Evolutionary conservation across 2,329 filamentous ascomycete genomes (phyloP).

Genomic region (Zelopaecilomyces penicillatus): DNA sequence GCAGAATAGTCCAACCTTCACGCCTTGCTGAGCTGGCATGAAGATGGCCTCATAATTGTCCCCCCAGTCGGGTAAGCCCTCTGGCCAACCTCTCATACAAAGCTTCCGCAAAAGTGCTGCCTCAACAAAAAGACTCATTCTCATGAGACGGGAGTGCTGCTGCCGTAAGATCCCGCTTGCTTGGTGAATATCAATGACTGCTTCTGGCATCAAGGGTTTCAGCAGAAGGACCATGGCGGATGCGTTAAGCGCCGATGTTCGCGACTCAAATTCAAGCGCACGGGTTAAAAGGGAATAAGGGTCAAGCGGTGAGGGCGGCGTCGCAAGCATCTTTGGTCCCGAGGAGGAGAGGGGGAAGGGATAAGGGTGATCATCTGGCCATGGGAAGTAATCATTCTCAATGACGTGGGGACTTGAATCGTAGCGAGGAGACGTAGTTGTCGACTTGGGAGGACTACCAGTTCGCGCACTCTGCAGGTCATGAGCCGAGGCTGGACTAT

Average conservation of each 20-base stretch:
- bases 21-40: constrained; percentile 43
- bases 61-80: constrained; percentile 42
- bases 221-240: constrained; percentile 54
- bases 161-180: constrained; percentile 49
- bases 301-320: constrained; percentile 36
- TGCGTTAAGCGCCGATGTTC: constrained; percentile 48
- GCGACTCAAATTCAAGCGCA: constrained; percentile 47
- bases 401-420: constrained; percentile 36
- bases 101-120: constrained; percentile 54
- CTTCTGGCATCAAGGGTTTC: constrained; percentile 45
- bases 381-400: constrained; percentile 52
- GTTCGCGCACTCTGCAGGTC: constrained; percentile 12
- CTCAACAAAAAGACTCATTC: constrained; percentile 51
- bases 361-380: constrained; percentile 48
- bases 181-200: constrained; percentile 47
- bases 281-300: constrained; percentile 46
- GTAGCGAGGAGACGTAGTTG: constrained; percentile 23
- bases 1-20: constrained; percentile 47
- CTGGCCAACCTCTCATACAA: constrained; percentile 49
- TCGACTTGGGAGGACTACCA: constrained; percentile 18
- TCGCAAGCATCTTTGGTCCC: constrained; percentile 4
- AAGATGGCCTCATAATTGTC: constrained; percentile 48
- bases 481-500: constrained; percentile 9
- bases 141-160: constrained; percentile 51
- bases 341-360: constrained; percentile 33